Percentiles rank a stretch among this genome's conserved stretches.
phyloP scores from a whole-genome alignment of 768 basidiomycete species.

The Phanerodontia chrysosporium region DNA sequence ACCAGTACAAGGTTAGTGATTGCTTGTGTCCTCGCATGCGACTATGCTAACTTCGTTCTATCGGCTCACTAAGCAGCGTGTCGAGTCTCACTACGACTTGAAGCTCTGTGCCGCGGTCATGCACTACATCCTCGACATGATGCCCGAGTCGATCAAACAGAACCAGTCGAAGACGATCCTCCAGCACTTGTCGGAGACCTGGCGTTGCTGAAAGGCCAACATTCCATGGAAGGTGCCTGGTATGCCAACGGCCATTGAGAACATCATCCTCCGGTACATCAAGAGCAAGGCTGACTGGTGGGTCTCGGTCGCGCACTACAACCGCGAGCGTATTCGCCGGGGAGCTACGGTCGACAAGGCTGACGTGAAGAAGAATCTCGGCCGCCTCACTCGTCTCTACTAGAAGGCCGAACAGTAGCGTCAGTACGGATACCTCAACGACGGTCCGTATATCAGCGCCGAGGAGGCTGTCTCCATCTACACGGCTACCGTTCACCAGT shows the following conservation, averaged over 20 bases:
- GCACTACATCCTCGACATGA: slow-evolving; percentile 99
- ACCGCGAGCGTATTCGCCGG: slow-evolving; percentile 94
- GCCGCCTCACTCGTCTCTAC: slow-evolving; percentile 96
- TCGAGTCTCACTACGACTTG: slow-evolving; percentile 97
- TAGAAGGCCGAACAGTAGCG: slow-evolving; percentile 98
- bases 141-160: slow-evolving; percentile 99
- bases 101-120: slow-evolving; percentile 97
- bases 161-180: slow-evolving; percentile 99
- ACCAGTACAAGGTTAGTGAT: slow-evolving; percentile 93
- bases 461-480: slow-evolving; percentile 99
- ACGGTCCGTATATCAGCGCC: slow-evolving; percentile 97
- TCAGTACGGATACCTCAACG: slow-evolving; percentile 97
- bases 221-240: slow-evolving; percentile 99
- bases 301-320: slow-evolving; percentile 96
- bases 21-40: neutral
- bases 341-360: slow-evolving; percentile 98
- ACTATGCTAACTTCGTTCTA: slow-evolving; percentile 5
- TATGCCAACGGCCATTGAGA: slow-evolving; percentile 99
- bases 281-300: slow-evolving; percentile 99
- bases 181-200: slow-evolving; percentile 96
- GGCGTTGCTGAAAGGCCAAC: slow-evolving; percentile 97
- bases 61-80: slow-evolving; percentile 95
- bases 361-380: slow-evolving; percentile 98
- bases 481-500: slow-evolving; percentile 92
- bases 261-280: slow-evolving; percentile 97